phyloP scores from a whole-genome alignment of 345 rosid genomes.

The Nasturtium officinale region DNA sequence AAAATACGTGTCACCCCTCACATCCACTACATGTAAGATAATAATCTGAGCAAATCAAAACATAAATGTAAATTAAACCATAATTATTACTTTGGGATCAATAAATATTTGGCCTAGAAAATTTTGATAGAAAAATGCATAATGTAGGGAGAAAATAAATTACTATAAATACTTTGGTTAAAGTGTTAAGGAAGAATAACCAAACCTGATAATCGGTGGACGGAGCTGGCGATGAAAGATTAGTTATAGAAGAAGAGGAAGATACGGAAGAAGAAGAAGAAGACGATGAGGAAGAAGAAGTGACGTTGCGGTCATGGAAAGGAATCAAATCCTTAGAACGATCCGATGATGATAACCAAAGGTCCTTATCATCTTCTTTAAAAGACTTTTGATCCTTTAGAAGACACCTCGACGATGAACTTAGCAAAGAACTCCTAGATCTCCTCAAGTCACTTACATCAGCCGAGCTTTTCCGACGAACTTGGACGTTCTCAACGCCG shows the following conservation, averaged over 20 bases:
- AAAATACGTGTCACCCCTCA: not conserved
- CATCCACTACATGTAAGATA: not conserved
- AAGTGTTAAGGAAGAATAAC: constrained; percentile 11
- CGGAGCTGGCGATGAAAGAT: constrained; percentile 49
- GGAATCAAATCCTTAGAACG: constrained; percentile 38
- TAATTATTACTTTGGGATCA: not conserved
- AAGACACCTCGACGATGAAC: constrained; percentile 66
- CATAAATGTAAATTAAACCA: not conserved
- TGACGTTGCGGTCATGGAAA: constrained; percentile 42
- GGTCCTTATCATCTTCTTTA: constrained; percentile 44
- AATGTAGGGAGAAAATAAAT: not conserved
- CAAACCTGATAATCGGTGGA: constrained; percentile 65
- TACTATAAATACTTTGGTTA: not conserved
- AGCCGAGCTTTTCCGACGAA: constrained; percentile 69
- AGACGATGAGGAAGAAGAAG: constrained; percentile 39
- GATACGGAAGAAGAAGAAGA: constrained; percentile 37
- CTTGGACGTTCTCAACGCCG: constrained; percentile 25
- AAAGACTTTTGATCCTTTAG: constrained; percentile 53
- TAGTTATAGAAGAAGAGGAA: constrained; percentile 32
- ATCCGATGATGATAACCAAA: constrained; percentile 51
- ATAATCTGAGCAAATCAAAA: not conserved
- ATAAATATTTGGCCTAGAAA: not conserved
- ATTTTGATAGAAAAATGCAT: not conserved
- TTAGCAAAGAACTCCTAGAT: constrained; percentile 33
- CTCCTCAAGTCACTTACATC: constrained; percentile 48